Evolutionary conservation across 2,329 filamentous ascomycete genomes (phyloP), one percentile per base, ranked within the genome.

Genomic region (Xylariaceae sp.): DNA sequence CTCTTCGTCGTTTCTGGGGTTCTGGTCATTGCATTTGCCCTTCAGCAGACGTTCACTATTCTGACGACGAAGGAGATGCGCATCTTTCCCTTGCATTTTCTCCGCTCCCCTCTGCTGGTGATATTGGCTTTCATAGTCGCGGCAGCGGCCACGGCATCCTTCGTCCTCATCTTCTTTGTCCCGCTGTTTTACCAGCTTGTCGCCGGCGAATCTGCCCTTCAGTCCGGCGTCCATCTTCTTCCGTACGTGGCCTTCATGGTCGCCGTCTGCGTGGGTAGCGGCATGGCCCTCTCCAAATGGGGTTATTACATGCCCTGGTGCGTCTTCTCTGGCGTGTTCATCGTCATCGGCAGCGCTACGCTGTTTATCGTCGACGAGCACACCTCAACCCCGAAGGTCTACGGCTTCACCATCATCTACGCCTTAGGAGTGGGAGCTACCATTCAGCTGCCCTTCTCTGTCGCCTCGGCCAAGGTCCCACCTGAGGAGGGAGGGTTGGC

Each of bases 181-280:
- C 73, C 74, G 0, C 52, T 77, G 8, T 74, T 65, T 52, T 77
- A 76, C 57, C 66, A 72, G 43, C 76, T 75, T 49, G 64, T 62
- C 1, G 55, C 57, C 3, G 60, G 61, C 3, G 73, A 76, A 39
- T 52, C 42, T 2, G 57, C 66, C 0, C 47, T 72, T 9, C 45
- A 58, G 32, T 63, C 67, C 4, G 67, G 61, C 1, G 60, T 71
- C 2, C 61, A 65, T 7, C 55, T 72, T 0, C 55, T 72, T 2
- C 69, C 67, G 0, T 65, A 65, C 43, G 59, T 71, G 43, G 43
- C 65, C 19, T 29, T 68, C 1, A 40, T 66, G 2, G 59, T 66
- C 11, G 45, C 63, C 30, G 51, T 55, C 30, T 55, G 62, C 16
- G 53, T 70, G 16, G n/a, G 60, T 15, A 67, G 63, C 0, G 54